phyloP scores from a whole-genome alignment of 305 asterid species.

The Solanum chacoense region DNA sequence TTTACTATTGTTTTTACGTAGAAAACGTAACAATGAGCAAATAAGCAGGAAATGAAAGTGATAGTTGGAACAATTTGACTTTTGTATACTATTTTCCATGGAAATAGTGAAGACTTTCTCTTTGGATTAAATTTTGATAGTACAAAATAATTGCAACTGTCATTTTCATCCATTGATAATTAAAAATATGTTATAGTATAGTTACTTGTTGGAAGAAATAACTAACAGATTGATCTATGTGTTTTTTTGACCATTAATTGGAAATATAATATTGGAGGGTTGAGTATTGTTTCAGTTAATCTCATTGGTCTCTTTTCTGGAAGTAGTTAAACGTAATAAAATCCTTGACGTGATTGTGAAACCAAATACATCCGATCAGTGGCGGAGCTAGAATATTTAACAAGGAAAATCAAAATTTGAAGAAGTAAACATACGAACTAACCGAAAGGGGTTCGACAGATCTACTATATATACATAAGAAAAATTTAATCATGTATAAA shows the following conservation, averaged over 20 bases:
- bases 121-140: background rate
- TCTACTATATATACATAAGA: no score
- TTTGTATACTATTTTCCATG: background rate
- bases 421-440: no score
- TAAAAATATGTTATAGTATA: background rate
- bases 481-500: no score
- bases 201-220: background rate
- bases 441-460: accelerated
- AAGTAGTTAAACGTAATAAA: background rate
- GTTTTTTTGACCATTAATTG: background rate
- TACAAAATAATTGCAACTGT: background rate
- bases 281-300: background rate
- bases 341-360: background rate
- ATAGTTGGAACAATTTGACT: background rate
- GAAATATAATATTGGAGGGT: background rate
- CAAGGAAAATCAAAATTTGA: no score
- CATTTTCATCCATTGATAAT: background rate
- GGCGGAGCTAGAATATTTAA: background rate
- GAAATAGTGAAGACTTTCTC: background rate
- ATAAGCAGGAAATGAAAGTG: background rate
- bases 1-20: background rate
- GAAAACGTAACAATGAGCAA: background rate
- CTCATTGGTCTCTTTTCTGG: background rate
- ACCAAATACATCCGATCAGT: background rate
- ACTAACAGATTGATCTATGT: background rate